Evolutionary conservation across 805 yeast species (phyloP).

Genomic region (Candida insectorum): DNA sequence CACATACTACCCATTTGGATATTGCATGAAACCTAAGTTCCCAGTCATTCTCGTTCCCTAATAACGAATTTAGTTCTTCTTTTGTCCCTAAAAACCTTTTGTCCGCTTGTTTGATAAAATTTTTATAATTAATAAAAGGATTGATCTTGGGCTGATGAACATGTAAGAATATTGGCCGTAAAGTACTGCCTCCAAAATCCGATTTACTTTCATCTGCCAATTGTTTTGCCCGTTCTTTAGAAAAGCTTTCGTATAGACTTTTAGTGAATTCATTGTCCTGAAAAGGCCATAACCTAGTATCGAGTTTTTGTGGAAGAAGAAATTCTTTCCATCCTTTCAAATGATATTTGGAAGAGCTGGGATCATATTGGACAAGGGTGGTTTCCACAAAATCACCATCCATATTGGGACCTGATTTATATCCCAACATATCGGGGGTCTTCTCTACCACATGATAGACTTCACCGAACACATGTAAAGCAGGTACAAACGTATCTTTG

Average conservation of each 20-base stretch:
- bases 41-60: conserved; percentile 25
- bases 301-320: conserved; percentile 19
- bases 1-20: conserved; percentile 29
- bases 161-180: conserved; percentile 28
- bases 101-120: conserved; percentile 15
- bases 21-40: conserved; percentile 31
- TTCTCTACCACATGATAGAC: conserved; percentile 25
- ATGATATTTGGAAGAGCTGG: conserved; percentile 11
- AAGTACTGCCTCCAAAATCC: conserved; percentile 13
- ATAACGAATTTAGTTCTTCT: conserved; percentile 7
- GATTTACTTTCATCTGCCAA: conserved; percentile 5
- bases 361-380: conserved; percentile 32
- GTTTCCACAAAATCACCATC: conserved; percentile 20
- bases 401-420: conserved; percentile 7
- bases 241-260: conserved; percentile 19
- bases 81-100: conserved; percentile 22
- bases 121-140: conserved; percentile 20
- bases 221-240: not conserved
- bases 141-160: conserved; percentile 32
- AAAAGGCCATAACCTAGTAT: conserved; percentile 28
- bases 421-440: conserved; percentile 13
- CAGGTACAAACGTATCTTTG: conserved; percentile 36
- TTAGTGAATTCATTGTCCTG: conserved; percentile 25
- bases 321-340: conserved; percentile 23
- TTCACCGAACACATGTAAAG: conserved; percentile 32